Conservation (phyloP, 1,284 basidiomycete species). For the Cutaneotrichosporon daszewskae region DNA sequence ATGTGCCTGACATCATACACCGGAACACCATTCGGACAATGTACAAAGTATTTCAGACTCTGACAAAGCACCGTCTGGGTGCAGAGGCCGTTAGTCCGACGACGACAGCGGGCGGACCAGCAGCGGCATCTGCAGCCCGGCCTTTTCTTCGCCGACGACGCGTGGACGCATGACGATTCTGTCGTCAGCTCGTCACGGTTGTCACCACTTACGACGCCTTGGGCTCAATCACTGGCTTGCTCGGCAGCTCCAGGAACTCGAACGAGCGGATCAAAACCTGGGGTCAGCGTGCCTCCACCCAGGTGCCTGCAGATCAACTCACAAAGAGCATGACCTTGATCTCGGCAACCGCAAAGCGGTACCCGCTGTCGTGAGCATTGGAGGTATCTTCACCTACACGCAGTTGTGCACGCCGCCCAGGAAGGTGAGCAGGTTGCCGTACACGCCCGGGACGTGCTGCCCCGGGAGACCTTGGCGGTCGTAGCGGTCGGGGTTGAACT, state of each 20-base stretch:
- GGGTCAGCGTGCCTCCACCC: too few relatives aligned
- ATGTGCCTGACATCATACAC: too few relatives aligned
- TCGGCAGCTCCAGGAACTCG: constrained; percentile 52
- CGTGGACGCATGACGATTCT: constrained; percentile 45
- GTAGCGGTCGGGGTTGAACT: constrained; percentile 52
- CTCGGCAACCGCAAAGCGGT: constrained; percentile 63
- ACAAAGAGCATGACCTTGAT: constrained; percentile 60
- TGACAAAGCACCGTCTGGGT: too few relatives aligned
- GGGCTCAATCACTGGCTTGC: constrained; percentile 33
- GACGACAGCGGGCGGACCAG: too few relatives aligned
- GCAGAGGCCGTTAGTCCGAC: too few relatives aligned
- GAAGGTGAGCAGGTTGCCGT: constrained; percentile 64
- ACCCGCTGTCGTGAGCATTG: constrained; percentile 55
- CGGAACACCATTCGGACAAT: too few relatives aligned
- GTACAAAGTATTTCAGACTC: too few relatives aligned
- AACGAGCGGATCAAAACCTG: constrained; percentile 57
- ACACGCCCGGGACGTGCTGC: constrained; percentile 56
- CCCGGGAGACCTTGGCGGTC: constrained; percentile 29
- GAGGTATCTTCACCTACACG: constrained; percentile 45
- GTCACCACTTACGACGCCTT: constrained; percentile 33
- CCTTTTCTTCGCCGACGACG: constrained; percentile 38
- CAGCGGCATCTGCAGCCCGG: constrained; percentile 45
- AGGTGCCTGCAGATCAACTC: constrained; percentile 53
- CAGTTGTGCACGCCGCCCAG: constrained; percentile 61
- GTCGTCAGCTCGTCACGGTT: not conserved